Base-by-base conservation (phyloP, 805 yeast species). In the Ogataea ganodermae region DNA sequence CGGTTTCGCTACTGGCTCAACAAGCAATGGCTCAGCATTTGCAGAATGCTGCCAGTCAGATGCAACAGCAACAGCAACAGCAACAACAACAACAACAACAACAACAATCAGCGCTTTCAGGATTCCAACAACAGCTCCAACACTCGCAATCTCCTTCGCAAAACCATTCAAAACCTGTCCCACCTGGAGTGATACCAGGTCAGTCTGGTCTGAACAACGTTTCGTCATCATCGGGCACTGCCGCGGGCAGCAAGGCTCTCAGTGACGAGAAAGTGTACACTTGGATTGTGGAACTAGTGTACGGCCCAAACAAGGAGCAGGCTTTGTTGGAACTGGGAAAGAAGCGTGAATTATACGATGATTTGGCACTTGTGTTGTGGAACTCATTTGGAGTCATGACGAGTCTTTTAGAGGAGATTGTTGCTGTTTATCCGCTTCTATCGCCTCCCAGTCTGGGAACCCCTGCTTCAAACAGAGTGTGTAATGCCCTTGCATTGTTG, bases 371-470 rank as follows among this genome's bases (percentile, higher is more conserved):
- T 32, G 95, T 92, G 4, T 71, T 92, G 49, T 92, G 99, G 99
- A 84, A 92, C 59, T 88, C 97, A 3, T 91, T 86, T 68, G 99
- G 98, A 24, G 97, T 92, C 10, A 90, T 94, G 95, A 84, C 98
- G 2, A 85, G 90, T 17, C 71, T 92, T 31, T 68, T 92, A 49
- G 95, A 89, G 64, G 99, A 92, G 63, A 90, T 92, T 45, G 84
- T 90, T 31, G 78, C 88, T 2, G 96, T 92, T 5, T 92, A 92
- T 65, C 97, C 99, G 10, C 76, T 84, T 60, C 73, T 92, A 49
- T 84, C 88, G 30, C 97, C 97, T 12, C 96, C 96, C 24, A 82
- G 79, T 35, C 75, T 94, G 49, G 83, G 90, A 4, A 88, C 95
- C 13, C 79, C 89, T n/a, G 84, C 89, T 14, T 86, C 96, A 4